Conservation (phyloP, 2,329 filamentous ascomycete genomes). For the Ceratocystis cacaofunesta region DNA sequence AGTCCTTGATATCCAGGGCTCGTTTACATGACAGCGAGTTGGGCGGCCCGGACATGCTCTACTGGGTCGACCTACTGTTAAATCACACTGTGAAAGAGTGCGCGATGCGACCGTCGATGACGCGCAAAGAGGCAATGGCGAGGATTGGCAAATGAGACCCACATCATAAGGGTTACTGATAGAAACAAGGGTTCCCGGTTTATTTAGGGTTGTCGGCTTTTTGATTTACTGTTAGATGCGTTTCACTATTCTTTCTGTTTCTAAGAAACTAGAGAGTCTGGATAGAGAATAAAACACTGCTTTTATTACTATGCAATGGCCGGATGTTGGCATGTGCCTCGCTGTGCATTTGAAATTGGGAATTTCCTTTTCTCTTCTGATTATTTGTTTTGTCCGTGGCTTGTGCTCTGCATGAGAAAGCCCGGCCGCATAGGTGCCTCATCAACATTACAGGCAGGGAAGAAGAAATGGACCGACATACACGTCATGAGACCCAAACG, state of each 20-base stretch:
- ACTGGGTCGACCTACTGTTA: not conserved
- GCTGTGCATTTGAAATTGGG: not conserved
- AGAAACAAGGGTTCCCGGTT: no score
- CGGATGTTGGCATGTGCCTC: not conserved
- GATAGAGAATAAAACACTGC: not conserved
- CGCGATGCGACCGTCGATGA: not conserved
- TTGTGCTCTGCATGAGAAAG: conserved; percentile 1
- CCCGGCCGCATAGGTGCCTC: not conserved
- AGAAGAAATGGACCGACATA: not conserved
- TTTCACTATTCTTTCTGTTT: not conserved
- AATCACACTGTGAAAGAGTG: not conserved
- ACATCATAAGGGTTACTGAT: no score
- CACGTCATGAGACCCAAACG: not conserved
- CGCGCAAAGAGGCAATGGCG: not conserved
- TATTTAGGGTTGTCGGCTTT: not conserved
- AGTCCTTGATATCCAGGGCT: not conserved
- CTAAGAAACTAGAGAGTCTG: not conserved
- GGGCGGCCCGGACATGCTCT: not conserved
- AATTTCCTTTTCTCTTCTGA: not conserved
- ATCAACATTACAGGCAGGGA: not conserved
- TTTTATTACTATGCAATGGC: not conserved
- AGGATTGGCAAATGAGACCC: not conserved
- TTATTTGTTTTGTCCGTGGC: not conserved
- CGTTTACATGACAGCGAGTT: not conserved
- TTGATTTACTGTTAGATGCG: no score